Percentiles rank a stretch among this genome's conserved stretches.
Evolutionary conservation across 192 early-diverging fungal genomes (phyloP).

Genomic region (Geranomyces michiganensis): DNA sequence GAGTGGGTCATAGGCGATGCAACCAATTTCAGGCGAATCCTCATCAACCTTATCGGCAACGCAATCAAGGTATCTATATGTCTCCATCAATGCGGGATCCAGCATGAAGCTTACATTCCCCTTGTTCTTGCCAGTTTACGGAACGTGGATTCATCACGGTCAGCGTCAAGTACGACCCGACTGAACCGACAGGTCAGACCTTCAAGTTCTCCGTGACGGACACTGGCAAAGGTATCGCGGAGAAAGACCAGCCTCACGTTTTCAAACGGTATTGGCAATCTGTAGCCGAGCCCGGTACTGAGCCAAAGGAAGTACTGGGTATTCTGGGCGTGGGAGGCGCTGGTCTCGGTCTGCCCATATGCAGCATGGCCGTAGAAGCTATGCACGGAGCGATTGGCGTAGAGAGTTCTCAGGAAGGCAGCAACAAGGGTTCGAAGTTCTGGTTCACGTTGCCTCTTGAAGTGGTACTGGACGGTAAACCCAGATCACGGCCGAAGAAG

Average conservation of each 20-base stretch:
- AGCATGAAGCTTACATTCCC: no score
- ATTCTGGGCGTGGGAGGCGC: slow-evolving; percentile 11
- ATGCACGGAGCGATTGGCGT: slow-evolving; percentile 20
- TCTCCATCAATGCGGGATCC: no score
- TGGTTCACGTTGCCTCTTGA: slow-evolving; percentile 20
- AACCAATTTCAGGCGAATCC: neutral
- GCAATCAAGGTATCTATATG: neutral
- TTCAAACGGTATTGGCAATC: slow-evolving; percentile 17
- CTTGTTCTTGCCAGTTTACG: neutral
- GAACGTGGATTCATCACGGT: slow-evolving; percentile 10
- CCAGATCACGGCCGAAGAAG: no score
- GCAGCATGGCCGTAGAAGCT: slow-evolving; percentile 19
- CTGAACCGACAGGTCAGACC: neutral
- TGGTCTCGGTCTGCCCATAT: slow-evolving; percentile 14
- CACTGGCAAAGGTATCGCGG: slow-evolving; percentile 16
- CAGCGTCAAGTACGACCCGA: slow-evolving; percentile 19
- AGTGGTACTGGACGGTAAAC: neutral
- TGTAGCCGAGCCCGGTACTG: neutral
- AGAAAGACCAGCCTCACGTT: slow-evolving; percentile 19
- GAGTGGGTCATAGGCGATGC: slow-evolving; percentile 14
- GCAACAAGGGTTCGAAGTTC: neutral
- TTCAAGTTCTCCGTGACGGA: slow-evolving; percentile 14
- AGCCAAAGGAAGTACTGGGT: neutral
- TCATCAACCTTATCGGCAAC: slow-evolving; percentile 14
- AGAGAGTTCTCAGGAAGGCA: neutral